phyloP scores from a whole-genome alignment of 371 early-diverging fungal genomes.

The Choanephora cucurbitarum region DNA sequence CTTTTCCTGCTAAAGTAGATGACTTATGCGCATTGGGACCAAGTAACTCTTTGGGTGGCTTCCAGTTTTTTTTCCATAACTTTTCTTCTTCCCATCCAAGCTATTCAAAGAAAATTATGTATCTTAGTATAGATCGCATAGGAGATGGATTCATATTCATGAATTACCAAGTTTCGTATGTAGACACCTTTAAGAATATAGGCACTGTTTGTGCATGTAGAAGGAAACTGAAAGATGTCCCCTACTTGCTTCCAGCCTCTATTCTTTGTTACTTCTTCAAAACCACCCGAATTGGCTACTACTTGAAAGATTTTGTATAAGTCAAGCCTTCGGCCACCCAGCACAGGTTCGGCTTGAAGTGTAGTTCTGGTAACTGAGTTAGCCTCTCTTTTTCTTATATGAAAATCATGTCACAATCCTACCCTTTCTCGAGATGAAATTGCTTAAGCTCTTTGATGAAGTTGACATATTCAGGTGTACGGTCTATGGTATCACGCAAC shows the following conservation, averaged over 20 bases:
- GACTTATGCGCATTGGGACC: slow-evolving; percentile 34
- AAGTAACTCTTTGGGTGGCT: slow-evolving; percentile 32
- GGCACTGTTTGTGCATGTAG: slow-evolving; percentile 81
- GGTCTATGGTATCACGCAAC: slow-evolving; percentile 61
- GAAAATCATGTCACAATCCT: slow-evolving; percentile 8
- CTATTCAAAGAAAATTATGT: slow-evolving; percentile 4
- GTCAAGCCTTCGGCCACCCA: slow-evolving; percentile 75
- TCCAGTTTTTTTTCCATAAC: slow-evolving; percentile 35
- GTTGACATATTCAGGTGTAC: slow-evolving; percentile 68
- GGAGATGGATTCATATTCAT: too few species aligned
- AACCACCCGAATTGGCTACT: slow-evolving; percentile 69
- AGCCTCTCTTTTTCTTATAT: background rate
- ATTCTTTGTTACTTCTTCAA: slow-evolving; percentile 71
- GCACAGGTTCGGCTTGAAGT: slow-evolving; percentile 60
- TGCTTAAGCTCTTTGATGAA: slow-evolving; percentile 70
- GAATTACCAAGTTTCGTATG: slow-evolving; percentile 55
- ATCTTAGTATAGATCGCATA: background rate
- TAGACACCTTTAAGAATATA: slow-evolving; percentile 77
- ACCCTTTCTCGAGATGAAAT: slow-evolving; percentile 69
- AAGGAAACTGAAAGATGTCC: slow-evolving; percentile 70
- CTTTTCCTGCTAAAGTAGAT: slow-evolving; percentile 32
- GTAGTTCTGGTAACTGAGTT: slow-evolving; percentile 5
- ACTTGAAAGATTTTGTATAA: slow-evolving; percentile 67
- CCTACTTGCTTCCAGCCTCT: slow-evolving; percentile 76
- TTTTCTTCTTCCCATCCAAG: slow-evolving; percentile 42